Evolutionary conservation across 495 filamentous ascomycete genomes (phyloP), one percentile per base, ranked within the genome.

Genomic region (Cryomyces minteri): DNA sequence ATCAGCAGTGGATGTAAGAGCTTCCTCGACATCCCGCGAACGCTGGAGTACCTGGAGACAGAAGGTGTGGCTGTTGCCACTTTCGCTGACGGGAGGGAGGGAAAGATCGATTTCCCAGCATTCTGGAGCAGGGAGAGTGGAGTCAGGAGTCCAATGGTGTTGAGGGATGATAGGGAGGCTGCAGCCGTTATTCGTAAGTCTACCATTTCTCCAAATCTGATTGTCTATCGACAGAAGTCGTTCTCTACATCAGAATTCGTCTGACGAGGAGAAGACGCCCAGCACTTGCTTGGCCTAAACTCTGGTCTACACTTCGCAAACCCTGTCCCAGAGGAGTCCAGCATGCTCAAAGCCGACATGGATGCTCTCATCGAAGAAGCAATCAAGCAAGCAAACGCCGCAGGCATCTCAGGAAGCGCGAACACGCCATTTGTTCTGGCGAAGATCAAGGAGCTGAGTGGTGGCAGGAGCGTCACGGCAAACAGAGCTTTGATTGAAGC

Each of bases 21-120:
- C 53, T 98, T 98, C 59, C 65, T 98, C 7, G 90, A 98, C 55
- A 81, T 95, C 48, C 80, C 82, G 5, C 69, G 81, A 45, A 98
- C 90, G 2, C 68, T 98, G 2, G 90, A 98, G 64, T 94, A 83
- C 52, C 72, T 98, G 12, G 90, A 98, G 61, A 98, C 90, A 0
- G 82, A 94, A 58, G 90, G 90, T 5, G 86, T 82, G 31, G 69
- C 76, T 41, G 86, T 94, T 5, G 77, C 76, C 18, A 94, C 90
- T 0, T 98, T 95, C 68, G 77, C 84, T 4, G 84, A 92, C 63
- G 81, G 78, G 5, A 69, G 78, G 34, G 61, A 63, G 37, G 51
- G 59, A 31, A 58, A 67, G 7, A 71, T 93, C 14, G 80, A 90
- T 55, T 82, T 94, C 51, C 90, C 90, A 1, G 82, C 82, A 4